Conservation (phyloP, 108 stramenopile genomes). For the Conticribra weissflogii region DNA sequence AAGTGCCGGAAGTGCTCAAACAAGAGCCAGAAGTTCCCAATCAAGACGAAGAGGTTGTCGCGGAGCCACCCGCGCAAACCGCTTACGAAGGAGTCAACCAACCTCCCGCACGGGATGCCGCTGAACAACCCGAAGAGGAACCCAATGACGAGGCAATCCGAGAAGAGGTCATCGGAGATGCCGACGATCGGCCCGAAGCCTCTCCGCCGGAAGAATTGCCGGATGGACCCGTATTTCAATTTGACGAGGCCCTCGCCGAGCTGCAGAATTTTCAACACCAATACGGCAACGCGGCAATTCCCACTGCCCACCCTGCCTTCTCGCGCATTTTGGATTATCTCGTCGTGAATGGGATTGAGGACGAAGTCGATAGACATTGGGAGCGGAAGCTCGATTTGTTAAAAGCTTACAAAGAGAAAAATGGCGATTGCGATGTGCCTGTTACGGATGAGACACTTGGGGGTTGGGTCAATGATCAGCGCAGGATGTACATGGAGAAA, state of each 20-base stretch:
- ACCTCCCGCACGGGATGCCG: no score
- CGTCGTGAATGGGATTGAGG: slow-evolving; percentile 16
- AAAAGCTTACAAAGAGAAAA: slow-evolving; percentile 39
- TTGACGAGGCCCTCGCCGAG: slow-evolving; percentile 11
- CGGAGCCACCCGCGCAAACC: no score
- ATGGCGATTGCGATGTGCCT: slow-evolving; percentile 50
- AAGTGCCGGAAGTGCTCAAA: neutral
- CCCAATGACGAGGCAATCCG: no score
- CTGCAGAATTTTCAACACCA: slow-evolving; percentile 6
- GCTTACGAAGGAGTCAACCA: no score
- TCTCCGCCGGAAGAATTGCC: neutral
- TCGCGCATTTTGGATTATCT: slow-evolving; percentile 10
- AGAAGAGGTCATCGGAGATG: neutral
- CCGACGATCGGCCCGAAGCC: neutral
- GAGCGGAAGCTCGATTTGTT: slow-evolving; percentile 9
- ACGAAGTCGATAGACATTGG: slow-evolving; percentile 22
- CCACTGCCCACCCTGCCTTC: slow-evolving; percentile 20
- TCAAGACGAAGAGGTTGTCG: no score
- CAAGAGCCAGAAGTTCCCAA: no score
- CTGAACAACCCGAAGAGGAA: no score
- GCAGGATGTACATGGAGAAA: slow-evolving; percentile 18
- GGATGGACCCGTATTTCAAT: slow-evolving; percentile 12
- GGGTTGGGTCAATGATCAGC: slow-evolving; percentile 34
- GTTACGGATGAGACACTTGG: slow-evolving; percentile 25
- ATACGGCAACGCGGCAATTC: slow-evolving; percentile 20